Evolutionary conservation across 2,329 filamentous ascomycete genomes (phyloP).

Genomic region (Gliomastix tumulicola): DNA sequence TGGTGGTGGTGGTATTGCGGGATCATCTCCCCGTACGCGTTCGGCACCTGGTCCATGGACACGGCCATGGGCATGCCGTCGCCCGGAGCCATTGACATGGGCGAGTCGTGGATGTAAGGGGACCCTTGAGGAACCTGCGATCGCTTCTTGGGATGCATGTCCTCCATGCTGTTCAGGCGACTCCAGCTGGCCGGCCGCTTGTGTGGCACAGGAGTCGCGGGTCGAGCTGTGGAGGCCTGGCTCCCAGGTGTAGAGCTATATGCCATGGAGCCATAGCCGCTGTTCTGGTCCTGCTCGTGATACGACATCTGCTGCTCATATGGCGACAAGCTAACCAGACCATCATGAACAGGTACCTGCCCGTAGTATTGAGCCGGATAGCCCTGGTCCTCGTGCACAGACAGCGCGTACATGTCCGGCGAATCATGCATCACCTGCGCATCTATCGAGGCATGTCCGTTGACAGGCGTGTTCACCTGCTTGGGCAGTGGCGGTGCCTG

Average conservation of each 20-base stretch:
- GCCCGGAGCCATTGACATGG: conserved; percentile 10
- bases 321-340: conserved; percentile 3
- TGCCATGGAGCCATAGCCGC: conserved; percentile 1
- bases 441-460: conserved; percentile 9
- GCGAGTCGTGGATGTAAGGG: conserved; percentile 12
- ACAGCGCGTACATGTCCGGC: conserved; percentile 3
- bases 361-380: conserved; percentile 9
- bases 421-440: conserved; percentile 1
- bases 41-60: conserved; percentile 7
- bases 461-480: conserved; percentile 17
- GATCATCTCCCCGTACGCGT: conserved; percentile 8
- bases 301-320: conserved; percentile 4
- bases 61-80: conserved; percentile 11
- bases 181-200: conserved; percentile 31
- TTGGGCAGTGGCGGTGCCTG: conserved; percentile 14
- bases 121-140: conserved; percentile 18
- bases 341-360: conserved; percentile 1
- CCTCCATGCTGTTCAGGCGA: conserved; percentile 27
- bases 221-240: conserved; percentile 16
- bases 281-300: not conserved
- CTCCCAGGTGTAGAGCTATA: conserved; percentile 3
- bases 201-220: conserved; percentile 27
- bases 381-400: conserved; percentile 3
- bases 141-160: conserved; percentile 26
- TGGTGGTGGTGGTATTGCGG: conserved; percentile 3